Evolutionary conservation across 306 rosid species (phyloP), one percentile per base, ranked within the genome.

Genomic region (Elaeagnus macrophylla): DNA sequence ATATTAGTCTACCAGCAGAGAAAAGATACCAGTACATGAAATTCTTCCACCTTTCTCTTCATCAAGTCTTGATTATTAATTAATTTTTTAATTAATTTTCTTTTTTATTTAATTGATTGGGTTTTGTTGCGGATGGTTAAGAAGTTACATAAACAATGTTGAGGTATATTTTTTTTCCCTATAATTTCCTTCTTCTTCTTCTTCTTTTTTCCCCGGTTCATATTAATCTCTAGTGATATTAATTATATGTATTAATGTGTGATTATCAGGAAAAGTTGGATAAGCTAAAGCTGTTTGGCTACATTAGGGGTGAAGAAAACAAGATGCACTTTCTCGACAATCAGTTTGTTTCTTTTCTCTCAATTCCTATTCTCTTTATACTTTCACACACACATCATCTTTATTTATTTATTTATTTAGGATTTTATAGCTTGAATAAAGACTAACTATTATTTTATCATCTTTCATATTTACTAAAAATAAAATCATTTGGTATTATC

Each of bases 271-370:
- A 37, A 45, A 37, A 54, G 43, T 0, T 37, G 46, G 59, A 54
- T 12, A 38, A 38, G 45, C 32, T 38, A 15, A 54, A 54, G 59
- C 8, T 54, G 13, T 3, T 37, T 37, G 59, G 10, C 16, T n/a
- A 4, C 46, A 54, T 54, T 7, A 12, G 7, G 46, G 46, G 35
- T 13, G 59, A 54, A 5, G 45, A 54, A 38, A 54, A 38, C 46
- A 54, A 37, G 59, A 16, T 38, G 32, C 25, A 7, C 10, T 37
- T 2, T 54, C 59, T 54, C 20, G 16, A 54, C 41, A 54, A 17
- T 45, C 46, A 14, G 59, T 54, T 37, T 39, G 47, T 44, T 54
- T 17, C 16, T 45, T 38, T 20, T 54, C 59, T 14, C 32, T 54
- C 45, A 13, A 19, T 36, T 0, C 15, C 43, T 44, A 20, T 12